These are phyloP conservation scores for Sarocladium oryzae DNA, from an alignment of 2,329 filamentous ascomycete species.

Conservation along the genomic window DNA sequence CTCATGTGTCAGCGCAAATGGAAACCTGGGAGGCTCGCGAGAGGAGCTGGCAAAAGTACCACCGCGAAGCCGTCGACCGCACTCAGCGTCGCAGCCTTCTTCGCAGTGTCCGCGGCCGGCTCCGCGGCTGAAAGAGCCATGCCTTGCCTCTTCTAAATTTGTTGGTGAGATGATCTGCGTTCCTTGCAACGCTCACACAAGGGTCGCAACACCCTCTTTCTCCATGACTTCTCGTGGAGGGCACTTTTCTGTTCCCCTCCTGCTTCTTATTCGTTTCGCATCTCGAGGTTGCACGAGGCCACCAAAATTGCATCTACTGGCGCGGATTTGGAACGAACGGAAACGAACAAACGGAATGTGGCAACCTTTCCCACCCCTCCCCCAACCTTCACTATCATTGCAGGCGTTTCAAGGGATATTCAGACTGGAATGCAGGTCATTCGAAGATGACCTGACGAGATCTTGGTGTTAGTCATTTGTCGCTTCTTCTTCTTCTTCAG, in stretches of 20 bases:
- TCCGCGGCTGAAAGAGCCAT: slow-evolving; percentile 7
- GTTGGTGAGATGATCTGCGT: too few species aligned
- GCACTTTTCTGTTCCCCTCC: neutral
- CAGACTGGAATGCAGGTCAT: neutral
- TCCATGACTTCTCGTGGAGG: too few species aligned
- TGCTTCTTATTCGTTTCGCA: neutral
- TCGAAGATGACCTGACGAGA: neutral
- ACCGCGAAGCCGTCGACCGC: slow-evolving; percentile 28
- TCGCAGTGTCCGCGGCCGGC: slow-evolving; percentile 9
- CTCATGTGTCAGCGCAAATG: slow-evolving; percentile 39
- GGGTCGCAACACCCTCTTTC: too few species aligned
- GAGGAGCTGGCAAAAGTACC: slow-evolving; percentile 38
- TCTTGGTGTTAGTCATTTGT: neutral
- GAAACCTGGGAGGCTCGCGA: slow-evolving; percentile 44
- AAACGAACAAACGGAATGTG: neutral
- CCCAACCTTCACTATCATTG: neutral
- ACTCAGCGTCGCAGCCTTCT: slow-evolving; percentile 11
- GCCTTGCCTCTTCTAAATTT: too few species aligned
- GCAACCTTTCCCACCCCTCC: neutral
- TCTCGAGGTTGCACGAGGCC: neutral
- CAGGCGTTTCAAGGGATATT: slow-evolving; percentile 13
- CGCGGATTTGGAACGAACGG: neutral
- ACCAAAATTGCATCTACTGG: neutral
- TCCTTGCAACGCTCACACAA: too few species aligned
- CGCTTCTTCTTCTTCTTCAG: neutral